Evolutionary conservation across 2,329 filamentous ascomycete species (phyloP).

Genomic region (Ilyonectria sp.): DNA sequence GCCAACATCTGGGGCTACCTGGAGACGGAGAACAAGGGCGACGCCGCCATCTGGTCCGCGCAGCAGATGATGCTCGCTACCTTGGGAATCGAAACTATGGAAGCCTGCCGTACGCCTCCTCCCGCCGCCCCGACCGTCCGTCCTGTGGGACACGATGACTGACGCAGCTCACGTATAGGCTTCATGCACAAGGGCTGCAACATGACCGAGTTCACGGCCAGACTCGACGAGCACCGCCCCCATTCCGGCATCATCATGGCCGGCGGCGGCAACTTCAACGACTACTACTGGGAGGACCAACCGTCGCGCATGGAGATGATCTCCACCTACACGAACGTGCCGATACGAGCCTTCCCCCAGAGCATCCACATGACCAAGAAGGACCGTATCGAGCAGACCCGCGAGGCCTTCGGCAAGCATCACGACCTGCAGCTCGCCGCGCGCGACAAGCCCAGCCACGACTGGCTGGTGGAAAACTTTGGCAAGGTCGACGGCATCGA

Average conservation of each 20-base stretch:
- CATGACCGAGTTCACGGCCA: constrained; percentile 39
- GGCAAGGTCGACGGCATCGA: constrained; percentile 38
- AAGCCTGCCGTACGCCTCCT: constrained; percentile 43
- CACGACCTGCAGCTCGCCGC: constrained; percentile 46
- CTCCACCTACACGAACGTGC: constrained; percentile 39
- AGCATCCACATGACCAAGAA: constrained; percentile 44
- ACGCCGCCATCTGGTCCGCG: constrained; percentile 48
- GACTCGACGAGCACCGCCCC: constrained; percentile 46
- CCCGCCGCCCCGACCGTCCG: too few relatives aligned
- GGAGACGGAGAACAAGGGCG: constrained; percentile 50
- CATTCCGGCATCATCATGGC: constrained; percentile 49
- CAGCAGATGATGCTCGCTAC: constrained; percentile 47
- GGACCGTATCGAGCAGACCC: constrained; percentile 42
- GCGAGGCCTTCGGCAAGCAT: constrained; percentile 39
- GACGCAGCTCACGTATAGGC: constrained; percentile 4
- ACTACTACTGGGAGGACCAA: constrained; percentile 50
- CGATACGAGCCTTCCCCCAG: constrained; percentile 47
- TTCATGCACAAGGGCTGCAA: constrained; percentile 47
- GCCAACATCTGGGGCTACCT: constrained; percentile 50
- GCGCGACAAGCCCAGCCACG: constrained; percentile 46
- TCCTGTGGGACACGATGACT: neutral
- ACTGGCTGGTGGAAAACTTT: constrained; percentile 46
- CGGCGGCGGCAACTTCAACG: constrained; percentile 48
- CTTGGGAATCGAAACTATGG: constrained; percentile 48
- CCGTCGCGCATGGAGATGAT: constrained; percentile 51